phyloP scores from a whole-genome alignment of 352 stramenopile genomes.

The Phytophthora quininea region DNA sequence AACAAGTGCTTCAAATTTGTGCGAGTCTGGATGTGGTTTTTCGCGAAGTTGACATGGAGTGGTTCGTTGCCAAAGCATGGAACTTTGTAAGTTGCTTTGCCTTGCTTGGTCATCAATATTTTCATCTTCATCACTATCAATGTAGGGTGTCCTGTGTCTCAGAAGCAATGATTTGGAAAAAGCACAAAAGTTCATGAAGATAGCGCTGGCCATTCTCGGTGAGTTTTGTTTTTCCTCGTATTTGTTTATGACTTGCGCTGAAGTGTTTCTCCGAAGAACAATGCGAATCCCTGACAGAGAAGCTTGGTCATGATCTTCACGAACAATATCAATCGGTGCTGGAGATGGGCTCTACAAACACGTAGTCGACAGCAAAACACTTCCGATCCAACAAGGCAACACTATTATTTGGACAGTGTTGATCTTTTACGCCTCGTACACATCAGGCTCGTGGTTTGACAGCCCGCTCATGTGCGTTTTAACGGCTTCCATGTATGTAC shows the following conservation, averaged over 20 bases:
- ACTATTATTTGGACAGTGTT: too few species aligned
- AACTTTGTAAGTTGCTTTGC: conserved; percentile 61
- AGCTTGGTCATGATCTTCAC: conserved; percentile 41
- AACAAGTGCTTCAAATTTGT: conserved; percentile 65
- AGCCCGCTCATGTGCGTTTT: conserved; percentile 71
- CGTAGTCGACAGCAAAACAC: neutral
- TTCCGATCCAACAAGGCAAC: conserved; percentile 1
- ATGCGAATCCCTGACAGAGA: conserved; percentile 34
- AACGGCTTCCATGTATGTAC: conserved; percentile 76
- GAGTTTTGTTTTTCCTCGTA: conserved; percentile 9
- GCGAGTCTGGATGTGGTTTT: conserved; percentile 53
- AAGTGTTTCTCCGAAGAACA: conserved; percentile 28
- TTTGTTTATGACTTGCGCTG: neutral
- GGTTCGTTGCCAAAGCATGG: conserved; percentile 78
- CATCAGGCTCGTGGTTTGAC: conserved; percentile 42
- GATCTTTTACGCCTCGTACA: conserved; percentile 59
- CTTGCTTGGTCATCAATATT: neutral
- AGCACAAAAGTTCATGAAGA: conserved; percentile 52
- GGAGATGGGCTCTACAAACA: conserved; percentile 9
- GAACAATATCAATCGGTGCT: conserved; percentile 52
- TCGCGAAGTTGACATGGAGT: conserved; percentile 62
- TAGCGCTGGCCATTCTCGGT: conserved; percentile 50
- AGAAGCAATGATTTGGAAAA: conserved; percentile 36
- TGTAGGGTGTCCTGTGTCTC: conserved; percentile 44
- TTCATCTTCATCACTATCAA: conserved; percentile 1